Percentiles rank a stretch among this genome's conserved stretches.
Conservation (phyloP, 257 asterid species). For the Primulina huaijiensis region DNA sequence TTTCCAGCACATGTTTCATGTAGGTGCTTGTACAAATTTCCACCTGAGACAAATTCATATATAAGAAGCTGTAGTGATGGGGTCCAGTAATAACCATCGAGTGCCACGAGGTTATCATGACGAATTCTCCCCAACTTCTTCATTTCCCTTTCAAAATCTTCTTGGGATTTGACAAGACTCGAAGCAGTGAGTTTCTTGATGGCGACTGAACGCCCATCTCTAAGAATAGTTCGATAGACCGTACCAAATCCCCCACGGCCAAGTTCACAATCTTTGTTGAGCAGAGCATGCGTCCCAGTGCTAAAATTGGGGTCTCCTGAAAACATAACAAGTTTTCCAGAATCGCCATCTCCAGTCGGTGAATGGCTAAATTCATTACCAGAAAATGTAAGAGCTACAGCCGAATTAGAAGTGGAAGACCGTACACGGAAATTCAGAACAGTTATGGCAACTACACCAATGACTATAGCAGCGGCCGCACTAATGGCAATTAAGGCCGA, state of each 20-base stretch:
- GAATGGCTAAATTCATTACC: slow-evolving; percentile 71
- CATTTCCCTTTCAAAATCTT: slow-evolving; percentile 78
- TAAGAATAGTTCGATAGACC: slow-evolving; percentile 66
- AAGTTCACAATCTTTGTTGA: slow-evolving; percentile 81
- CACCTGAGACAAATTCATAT: slow-evolving; percentile 71
- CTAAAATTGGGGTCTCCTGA: slow-evolving; percentile 76
- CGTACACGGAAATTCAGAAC: slow-evolving; percentile 81
- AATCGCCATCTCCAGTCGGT: slow-evolving; percentile 53
- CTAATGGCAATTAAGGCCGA: slow-evolving; percentile 87
- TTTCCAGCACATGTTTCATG: slow-evolving; percentile 57
- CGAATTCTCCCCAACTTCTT: slow-evolving; percentile 56
- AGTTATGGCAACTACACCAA: slow-evolving; percentile 81
- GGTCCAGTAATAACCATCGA: slow-evolving; percentile 92
- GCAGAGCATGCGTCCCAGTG: slow-evolving; percentile 75
- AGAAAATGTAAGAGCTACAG: slow-evolving; percentile 60
- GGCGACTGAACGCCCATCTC: slow-evolving; percentile 77
- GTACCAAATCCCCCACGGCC: slow-evolving; percentile 96
- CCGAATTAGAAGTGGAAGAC: slow-evolving; percentile 48
- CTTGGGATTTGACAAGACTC: slow-evolving; percentile 74
- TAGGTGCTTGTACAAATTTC: slow-evolving; percentile 70
- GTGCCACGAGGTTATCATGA: slow-evolving; percentile 62
- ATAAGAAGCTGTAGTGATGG: slow-evolving; percentile 82
- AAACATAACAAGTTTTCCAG: slow-evolving; percentile 92
- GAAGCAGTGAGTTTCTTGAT: slow-evolving; percentile 83
- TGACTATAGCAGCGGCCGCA: slow-evolving; percentile 75